Evolutionary conservation across 2,329 filamentous ascomycete genomes (phyloP), one percentile per base, ranked within the genome.

Genomic region (Cercospora nicotianae): DNA sequence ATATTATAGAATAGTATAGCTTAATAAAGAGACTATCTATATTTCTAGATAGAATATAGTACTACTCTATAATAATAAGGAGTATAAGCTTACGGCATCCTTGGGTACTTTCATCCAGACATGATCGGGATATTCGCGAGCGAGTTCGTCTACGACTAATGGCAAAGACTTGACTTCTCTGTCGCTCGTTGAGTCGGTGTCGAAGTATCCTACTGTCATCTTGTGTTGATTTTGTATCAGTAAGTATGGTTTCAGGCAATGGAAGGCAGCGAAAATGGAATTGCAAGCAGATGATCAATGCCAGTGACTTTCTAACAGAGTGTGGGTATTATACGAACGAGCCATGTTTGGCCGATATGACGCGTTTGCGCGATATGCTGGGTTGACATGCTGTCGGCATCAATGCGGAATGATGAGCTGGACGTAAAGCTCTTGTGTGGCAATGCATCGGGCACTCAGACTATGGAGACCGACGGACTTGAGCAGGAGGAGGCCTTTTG

Each of bases 91-190:
- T n/a, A n/a, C 70, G 3, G 64, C 36, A 20, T 69, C 67, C n/a
- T 65, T 64, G 23, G 74, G 71, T 28, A 72, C 55, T 16, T 45
- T 61, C 62, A 71, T 67, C 72, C 72, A 75, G 33, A 68, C 70
- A 8, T 67, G 60, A 51, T 75, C 60, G 9, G 72, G 69, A 20
- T 67, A 60, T 26, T 71, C 66, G 33, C 51, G 55, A 13, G 71
- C 71, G 18, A 73, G 65, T 4, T 73, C 67, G 31, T 72, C 72
- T 10, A 75, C 64, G 5, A 69, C 65, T 5, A 36, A 39, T 12
- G 71, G 71, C 10, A 72, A 57, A 6, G 71, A 59, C 30, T 66
- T 66, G 23, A 64, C 59, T 18, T 70, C 48, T 39, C 53, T 23
- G 55, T 23, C 33, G 33, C 28, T 60, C 0, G 42, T 48, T 10